Base-by-base conservation (phyloP, 768 basidiomycete species). In the Saitozyma podzolica region DNA sequence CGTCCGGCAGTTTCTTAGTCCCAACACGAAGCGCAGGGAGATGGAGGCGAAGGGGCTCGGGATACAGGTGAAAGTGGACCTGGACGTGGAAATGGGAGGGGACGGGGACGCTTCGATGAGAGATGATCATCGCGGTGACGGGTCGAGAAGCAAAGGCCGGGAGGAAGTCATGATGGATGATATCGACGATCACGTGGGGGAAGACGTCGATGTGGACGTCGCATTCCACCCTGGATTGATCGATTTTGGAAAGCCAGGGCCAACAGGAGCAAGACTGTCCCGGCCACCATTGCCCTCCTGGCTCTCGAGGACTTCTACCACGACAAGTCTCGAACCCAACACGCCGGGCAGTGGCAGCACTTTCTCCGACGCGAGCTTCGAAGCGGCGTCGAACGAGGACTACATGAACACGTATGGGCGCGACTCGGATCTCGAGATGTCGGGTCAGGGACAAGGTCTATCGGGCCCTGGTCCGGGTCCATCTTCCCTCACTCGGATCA, bases 181-280 rank as follows among this genome's bases (percentile, higher is more conserved):
- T 29, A 29, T 29, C 29, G 29, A 29, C 29, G 29, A 29, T 29
- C 29, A 29, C 29, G 29, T 5, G 29, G 29, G 29, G 29, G 2
- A 29, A 29, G 29, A 29, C 29, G 29, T 29, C 29, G 29, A 29
- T 29, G 29, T 29, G 29, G 29, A 29, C 19, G 58, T 19, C 54
- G 41, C 58, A 19, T 69, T 69, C 58, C 60, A 60, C 61, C 70
- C 70, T 20, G 67, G 67, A n/a, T 52, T 69, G 20, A 65, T 69
- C 51, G 59, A 73, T 45, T 69, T 72, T 56, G 57, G 17, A 48
- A 62, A 19, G 16, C 20, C 17, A 59, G 51, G 39, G 29, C 59
- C 58, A n/a, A 39, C 58, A 40, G 50, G 40, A 40, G 51, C 50
- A 29, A 29, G 29, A 29, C 29, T 29, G 5, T 29, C 29, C 29